Conservation (phyloP, 192 early-diverging fungal genomes). For the Umbelopsis isabellina region DNA sequence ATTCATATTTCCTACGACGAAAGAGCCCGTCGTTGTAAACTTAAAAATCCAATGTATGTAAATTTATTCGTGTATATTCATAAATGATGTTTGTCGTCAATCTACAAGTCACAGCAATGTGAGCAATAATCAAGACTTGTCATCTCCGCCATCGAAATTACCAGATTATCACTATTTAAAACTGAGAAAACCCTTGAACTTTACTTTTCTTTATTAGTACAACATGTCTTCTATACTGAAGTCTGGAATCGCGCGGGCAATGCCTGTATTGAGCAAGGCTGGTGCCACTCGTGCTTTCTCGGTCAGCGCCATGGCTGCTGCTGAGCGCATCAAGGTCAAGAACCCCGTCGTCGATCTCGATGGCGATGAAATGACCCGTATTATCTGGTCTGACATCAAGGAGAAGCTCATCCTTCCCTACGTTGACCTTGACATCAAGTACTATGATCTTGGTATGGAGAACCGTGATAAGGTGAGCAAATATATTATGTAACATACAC, state of each 20-base stretch:
- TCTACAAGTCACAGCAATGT: neutral
- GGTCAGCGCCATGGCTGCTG: neutral
- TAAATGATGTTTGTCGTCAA: neutral
- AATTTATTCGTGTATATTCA: neutral
- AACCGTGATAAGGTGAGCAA: conserved; percentile 76
- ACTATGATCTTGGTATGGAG: conserved; percentile 96
- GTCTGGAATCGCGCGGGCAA: neutral
- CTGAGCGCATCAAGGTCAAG: conserved; percentile 75
- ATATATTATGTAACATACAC: conserved; percentile 39
- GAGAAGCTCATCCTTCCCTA: conserved; percentile 91
- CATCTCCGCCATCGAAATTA: neutral
- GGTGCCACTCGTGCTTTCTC: conserved; percentile 15
- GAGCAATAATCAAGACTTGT: neutral
- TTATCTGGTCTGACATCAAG: conserved; percentile 94
- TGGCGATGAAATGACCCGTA: conserved; percentile 99
- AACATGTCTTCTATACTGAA: conserved; percentile 1
- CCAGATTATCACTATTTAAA: neutral
- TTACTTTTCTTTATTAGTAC: neutral
- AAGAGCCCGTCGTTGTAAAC: neutral
- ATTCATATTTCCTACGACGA: neutral
- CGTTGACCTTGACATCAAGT: conserved; percentile 92
- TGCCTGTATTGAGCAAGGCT: neutral
- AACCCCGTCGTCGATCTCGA: conserved; percentile 96
- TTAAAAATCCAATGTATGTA: neutral
- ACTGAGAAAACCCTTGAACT: neutral